Evolutionary conservation across 2,329 filamentous ascomycete species (phyloP), one percentile per base, ranked within the genome.

Genomic region (Ascochyta fabae): DNA sequence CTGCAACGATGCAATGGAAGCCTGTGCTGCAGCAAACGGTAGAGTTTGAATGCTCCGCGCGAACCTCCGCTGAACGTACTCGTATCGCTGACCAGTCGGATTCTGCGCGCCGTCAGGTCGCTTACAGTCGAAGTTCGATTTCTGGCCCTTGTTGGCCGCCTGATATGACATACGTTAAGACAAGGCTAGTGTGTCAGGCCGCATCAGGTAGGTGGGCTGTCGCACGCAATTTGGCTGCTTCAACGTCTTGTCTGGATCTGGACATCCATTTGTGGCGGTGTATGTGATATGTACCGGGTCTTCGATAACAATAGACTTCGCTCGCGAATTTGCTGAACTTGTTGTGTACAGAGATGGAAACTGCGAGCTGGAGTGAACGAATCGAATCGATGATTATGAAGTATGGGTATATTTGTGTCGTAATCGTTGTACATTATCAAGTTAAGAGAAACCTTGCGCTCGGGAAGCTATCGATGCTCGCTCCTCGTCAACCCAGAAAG

Each of bases 401-500:
- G 12, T 41, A 50, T 50, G 46, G 53, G 53, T 50, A 56, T 56
- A 50, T 46, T 24, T 16, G n/a, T 36, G 45, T 45, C 46, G 31
- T 50, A 35, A 41, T 38, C 36, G 46, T 33, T 29, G 6, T 36
- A 42, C 26, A 39, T 35, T 35, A 41, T 49, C 10, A 27, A 6
- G 12, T 43, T 40, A 56, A 29, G 16, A 33, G 16, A 48, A 51
- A 7, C 23, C n/a, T 16, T 51, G 53, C 8, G 41, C 43, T 16
- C 59, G 43, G 6, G 56, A 52, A 22, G 47, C 48, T 27, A 58
- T 52, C 16, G 57, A 60, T 1, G 52, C 58, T 34, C 66, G 50
- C 44, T 69, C 64, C 29, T 71, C 68, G 35, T 73, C 71, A 10
- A 73, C 63, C 48, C 65, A 66, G 34, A 73, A 73, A 3, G 64